Evolutionary conservation across 116 monocot genomes (phyloP).

Genomic region (Iris pallida): DNA sequence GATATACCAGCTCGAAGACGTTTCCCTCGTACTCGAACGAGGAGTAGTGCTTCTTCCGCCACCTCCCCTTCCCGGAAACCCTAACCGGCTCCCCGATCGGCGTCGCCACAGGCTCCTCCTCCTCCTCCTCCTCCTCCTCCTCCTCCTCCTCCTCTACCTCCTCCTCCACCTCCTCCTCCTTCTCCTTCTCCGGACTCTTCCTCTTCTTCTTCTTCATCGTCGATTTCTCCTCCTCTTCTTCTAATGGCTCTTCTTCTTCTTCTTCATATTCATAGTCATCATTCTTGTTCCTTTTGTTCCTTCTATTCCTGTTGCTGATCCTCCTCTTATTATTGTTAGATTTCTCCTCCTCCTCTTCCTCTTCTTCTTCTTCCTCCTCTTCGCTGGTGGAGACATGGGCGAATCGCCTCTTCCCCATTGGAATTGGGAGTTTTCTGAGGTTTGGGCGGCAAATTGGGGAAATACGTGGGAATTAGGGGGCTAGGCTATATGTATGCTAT

Average conservation of each 20-base stretch:
- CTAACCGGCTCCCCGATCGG: slow-evolving; percentile 50
- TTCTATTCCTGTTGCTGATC: background rate
- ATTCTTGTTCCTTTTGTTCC: background rate
- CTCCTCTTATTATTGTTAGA: no score
- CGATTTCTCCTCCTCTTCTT: slow-evolving; percentile 7
- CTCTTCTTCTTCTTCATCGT: slow-evolving; percentile 2
- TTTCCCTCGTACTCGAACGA: slow-evolving; percentile 78
- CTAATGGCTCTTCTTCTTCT: background rate
- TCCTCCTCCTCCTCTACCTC: slow-evolving; percentile 10
- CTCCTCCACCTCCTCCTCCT: no score
- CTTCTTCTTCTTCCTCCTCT: slow-evolving; percentile 45
- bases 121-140: slow-evolving; percentile 29
- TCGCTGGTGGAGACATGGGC: slow-evolving; percentile 43
- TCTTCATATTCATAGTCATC: slow-evolving; percentile 5
- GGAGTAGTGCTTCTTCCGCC: slow-evolving; percentile 60
- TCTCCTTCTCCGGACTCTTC: background rate
- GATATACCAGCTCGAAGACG: slow-evolving; percentile 58
- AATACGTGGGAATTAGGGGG: background rate
- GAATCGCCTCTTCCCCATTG: slow-evolving; percentile 53
- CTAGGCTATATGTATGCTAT: no score
- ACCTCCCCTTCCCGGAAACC: slow-evolving; percentile 69
- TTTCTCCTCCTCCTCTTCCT: slow-evolving; percentile 6
- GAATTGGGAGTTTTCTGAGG: slow-evolving; percentile 1
- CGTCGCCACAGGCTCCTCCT: slow-evolving; percentile 32
- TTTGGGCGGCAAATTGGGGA: background rate